A percentile compares a stretch with the other conserved stretches of the same genome.
These are phyloP conservation scores for Murraya koenigii DNA, from an alignment of 345 rosid species.

Conservation along the genomic window DNA sequence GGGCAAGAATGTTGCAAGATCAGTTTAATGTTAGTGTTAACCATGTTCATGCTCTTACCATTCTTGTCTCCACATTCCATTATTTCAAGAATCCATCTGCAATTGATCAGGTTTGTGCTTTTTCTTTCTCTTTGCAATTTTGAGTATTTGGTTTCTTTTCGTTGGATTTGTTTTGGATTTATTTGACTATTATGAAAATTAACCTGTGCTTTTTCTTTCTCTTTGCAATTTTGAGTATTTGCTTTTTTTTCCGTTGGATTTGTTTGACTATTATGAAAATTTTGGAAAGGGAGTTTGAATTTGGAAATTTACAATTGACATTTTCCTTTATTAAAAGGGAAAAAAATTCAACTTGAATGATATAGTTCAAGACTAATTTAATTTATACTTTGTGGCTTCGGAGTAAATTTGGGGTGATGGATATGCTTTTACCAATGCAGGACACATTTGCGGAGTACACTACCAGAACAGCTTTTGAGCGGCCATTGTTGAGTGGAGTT, in stretches of 20 bases:
- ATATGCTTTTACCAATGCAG: slow-evolving; percentile 42
- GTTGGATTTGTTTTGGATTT: neutral
- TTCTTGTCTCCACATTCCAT: slow-evolving; percentile 95
- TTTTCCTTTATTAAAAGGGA: neutral
- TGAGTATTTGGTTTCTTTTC: neutral
- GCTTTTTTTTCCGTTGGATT: neutral
- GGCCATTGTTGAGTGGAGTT: slow-evolving; percentile 93
- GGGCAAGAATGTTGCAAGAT: slow-evolving; percentile 98
- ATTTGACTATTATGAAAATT: no score
- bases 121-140: neutral
- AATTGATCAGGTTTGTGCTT: slow-evolving; percentile 80
- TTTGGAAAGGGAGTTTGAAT: neutral
- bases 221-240: neutral
- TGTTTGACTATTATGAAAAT: neutral
- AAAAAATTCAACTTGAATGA: neutral
- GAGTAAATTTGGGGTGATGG: neutral
- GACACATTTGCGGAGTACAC: slow-evolving; percentile 97
- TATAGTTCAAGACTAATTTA: neutral
- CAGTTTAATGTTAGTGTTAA: slow-evolving; percentile 96
- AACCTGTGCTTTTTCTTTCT: slow-evolving; percentile 11
- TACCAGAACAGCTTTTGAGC: slow-evolving; percentile 90
- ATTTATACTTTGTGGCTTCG: neutral
- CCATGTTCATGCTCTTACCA: slow-evolving; percentile 96
- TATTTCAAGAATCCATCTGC: slow-evolving; percentile 93
- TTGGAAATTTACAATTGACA: neutral